phyloP scores from a whole-genome alignment of 2,329 filamentous ascomycete species.

The Magnaporthales sp. region DNA sequence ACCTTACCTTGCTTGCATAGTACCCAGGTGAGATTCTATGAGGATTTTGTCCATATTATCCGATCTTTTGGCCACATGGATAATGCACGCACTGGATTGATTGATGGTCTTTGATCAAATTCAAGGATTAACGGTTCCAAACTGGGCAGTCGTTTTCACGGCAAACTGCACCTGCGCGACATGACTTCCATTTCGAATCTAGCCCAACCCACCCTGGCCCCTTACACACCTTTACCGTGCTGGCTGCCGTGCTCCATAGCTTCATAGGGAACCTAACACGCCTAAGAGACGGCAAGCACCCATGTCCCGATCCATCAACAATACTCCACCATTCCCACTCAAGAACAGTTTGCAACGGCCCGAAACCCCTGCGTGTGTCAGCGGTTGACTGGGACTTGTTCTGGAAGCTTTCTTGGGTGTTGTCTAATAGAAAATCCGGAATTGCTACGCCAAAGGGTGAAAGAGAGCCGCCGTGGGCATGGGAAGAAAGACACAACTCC shows the following conservation, averaged over 20 bases:
- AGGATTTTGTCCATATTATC: neutral
- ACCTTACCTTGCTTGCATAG: neutral
- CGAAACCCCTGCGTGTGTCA: neutral
- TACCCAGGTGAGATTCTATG: no score
- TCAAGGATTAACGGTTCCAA: neutral
- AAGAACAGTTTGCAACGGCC: neutral
- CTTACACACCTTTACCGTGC: neutral
- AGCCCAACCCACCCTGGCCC: neutral
- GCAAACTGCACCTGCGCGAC: neutral
- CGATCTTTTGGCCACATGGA: no score
- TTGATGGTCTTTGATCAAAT: no score
- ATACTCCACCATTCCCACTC: neutral
- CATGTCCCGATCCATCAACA: neutral
- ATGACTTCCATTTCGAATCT: neutral
- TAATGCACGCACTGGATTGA: no score
- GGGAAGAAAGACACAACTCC: neutral
- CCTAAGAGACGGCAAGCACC: neutral
- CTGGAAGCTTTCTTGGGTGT: conserved; percentile 3
- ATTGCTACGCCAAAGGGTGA: neutral
- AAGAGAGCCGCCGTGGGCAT: neutral
- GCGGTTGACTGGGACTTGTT: no score
- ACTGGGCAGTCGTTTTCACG: neutral
- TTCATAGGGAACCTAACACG: neutral
- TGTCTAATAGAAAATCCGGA: neutral
- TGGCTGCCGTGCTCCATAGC: neutral